Percentiles rank a stretch among this genome's conserved stretches.
phyloP scores from a whole-genome alignment of 2,329 filamentous ascomycete species.

The Aspergillus pseudotamarii region DNA sequence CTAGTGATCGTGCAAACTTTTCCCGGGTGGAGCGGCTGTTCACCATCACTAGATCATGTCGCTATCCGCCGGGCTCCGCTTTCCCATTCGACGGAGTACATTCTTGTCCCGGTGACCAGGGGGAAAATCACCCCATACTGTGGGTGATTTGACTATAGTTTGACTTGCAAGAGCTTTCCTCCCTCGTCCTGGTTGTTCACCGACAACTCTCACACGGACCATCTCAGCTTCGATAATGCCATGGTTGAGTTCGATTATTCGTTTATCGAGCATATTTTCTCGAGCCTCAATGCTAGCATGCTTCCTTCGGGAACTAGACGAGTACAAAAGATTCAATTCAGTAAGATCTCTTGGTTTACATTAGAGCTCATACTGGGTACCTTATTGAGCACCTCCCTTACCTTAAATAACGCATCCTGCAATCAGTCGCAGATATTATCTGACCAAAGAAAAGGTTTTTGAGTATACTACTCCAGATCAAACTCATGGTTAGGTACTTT shows the following conservation, averaged over 20 bases:
- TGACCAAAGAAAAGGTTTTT: too few species aligned
- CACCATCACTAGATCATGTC: background rate
- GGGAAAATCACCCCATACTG: background rate
- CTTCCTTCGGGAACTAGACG: background rate
- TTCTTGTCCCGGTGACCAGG: background rate
- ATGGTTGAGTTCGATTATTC: background rate
- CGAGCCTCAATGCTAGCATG: background rate
- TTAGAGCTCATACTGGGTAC: background rate
- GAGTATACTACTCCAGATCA: too few species aligned
- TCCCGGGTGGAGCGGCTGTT: background rate
- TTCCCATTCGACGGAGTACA: background rate
- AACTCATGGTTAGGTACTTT: too few species aligned
- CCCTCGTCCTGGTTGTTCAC: background rate
- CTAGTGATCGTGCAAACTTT: background rate
- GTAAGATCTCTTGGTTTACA: background rate
- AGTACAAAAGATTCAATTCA: background rate
- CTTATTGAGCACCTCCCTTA: background rate
- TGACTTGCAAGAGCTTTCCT: background rate
- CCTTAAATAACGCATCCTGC: too few species aligned
- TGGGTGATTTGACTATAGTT: background rate
- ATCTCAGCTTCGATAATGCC: background rate
- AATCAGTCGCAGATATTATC: too few species aligned
- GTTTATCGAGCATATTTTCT: background rate
- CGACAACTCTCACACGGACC: background rate
- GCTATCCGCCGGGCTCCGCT: background rate